phyloP scores from a whole-genome alignment of 2,329 filamentous ascomycete species.

The Colletotrichum sp. region DNA sequence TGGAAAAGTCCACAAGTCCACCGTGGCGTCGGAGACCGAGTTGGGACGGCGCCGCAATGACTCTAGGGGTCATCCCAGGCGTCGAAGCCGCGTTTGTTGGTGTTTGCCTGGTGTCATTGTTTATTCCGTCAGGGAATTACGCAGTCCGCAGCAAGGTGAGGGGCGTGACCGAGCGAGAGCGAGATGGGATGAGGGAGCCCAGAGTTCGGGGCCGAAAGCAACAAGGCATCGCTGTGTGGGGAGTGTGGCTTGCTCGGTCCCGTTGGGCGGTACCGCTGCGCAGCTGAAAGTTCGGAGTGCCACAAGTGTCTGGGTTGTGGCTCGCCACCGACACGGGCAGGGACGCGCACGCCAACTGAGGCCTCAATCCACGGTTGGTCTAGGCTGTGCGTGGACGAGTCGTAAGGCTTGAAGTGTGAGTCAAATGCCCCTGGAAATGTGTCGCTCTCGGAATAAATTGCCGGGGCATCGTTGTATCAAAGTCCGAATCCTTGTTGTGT shows the following conservation, averaged over 20 bases:
- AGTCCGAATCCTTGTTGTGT: not conserved
- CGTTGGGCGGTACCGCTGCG: not conserved
- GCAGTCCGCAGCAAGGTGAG: not conserved
- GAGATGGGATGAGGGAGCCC: not conserved
- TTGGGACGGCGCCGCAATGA: not conserved
- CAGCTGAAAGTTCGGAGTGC: not conserved
- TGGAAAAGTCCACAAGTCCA: not conserved
- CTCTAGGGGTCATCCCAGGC: not conserved
- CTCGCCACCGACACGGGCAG: not conserved
- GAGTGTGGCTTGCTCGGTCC: conserved; percentile 3
- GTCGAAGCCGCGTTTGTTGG: not conserved
- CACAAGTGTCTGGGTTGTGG: not conserved
- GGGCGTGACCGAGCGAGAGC: not conserved
- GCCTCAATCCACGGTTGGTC: not conserved
- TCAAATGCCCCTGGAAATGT: not conserved
- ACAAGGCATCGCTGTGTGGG: not conserved
- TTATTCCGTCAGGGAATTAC: not conserved
- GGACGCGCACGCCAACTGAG: conserved; percentile 14
- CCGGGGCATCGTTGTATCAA: not conserved
- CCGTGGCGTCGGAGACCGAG: not conserved
- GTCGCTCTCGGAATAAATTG: not conserved
- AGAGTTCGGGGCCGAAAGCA: not conserved
- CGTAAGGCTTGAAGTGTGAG: conserved; percentile 9
- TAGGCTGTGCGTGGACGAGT: not conserved
- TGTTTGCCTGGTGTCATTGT: not conserved